A percentile compares a stretch with the other conserved stretches of the same genome.
Evolutionary conservation across 345 rosid genomes (phyloP).

Genomic region (Anacardium occidentale): DNA sequence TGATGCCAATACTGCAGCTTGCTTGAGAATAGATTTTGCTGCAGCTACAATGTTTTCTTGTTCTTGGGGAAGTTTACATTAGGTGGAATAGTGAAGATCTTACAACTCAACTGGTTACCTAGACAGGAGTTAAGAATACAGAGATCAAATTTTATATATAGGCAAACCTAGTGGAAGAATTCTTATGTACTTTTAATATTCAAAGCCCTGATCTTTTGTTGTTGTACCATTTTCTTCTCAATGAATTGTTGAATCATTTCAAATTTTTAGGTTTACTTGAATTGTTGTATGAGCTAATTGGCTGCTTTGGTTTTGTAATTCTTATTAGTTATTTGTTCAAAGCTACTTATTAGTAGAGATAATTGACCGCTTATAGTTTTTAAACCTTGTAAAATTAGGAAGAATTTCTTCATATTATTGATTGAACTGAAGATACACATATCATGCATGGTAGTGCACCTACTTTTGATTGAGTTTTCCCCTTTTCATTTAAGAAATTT

Average conservation of each 20-base stretch:
- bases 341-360: too few relatives aligned
- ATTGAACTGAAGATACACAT: too few relatives aligned
- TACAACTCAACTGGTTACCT: conserved; percentile 22
- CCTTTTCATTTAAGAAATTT: too few relatives aligned
- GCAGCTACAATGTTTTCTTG: conserved; percentile 20
- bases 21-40: conserved; percentile 19
- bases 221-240: background rate
- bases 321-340: background rate
- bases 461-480: too few relatives aligned
- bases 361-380: background rate
- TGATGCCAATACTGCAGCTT: conserved; percentile 26
- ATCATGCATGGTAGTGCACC: too few relatives aligned
- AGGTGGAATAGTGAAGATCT: conserved; percentile 32
- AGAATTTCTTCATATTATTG: too few relatives aligned
- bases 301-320: background rate
- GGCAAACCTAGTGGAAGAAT: conserved; percentile 30
- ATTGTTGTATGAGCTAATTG: background rate
- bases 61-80: conserved; percentile 28
- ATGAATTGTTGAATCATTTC: conserved; percentile 11
- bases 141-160: conserved; percentile 32
- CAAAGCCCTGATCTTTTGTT: background rate
- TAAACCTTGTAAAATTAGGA: too few relatives aligned
- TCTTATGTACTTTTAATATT: conserved; percentile 33
- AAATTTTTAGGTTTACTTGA: conserved; percentile 1
- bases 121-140: conserved; percentile 30